phyloP scores from a whole-genome alignment of 768 basidiomycete species.

The Leccinum barrowsii region DNA sequence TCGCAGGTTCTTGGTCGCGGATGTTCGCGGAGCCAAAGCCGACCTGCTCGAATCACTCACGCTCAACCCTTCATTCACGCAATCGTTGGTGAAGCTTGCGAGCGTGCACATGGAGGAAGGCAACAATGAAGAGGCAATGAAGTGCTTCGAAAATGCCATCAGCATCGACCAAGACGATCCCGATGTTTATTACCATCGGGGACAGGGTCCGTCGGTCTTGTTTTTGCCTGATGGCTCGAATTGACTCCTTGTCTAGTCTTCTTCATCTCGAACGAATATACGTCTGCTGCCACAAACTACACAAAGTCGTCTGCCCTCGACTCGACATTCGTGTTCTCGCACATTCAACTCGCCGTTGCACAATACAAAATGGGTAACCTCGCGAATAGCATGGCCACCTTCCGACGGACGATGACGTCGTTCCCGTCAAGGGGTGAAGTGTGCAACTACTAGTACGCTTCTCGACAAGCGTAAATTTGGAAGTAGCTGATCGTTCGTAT shows the following conservation, averaged over 20 bases:
- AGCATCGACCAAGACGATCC: slow-evolving; percentile 79
- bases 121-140: slow-evolving; percentile 75
- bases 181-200: slow-evolving; percentile 98
- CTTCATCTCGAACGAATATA: slow-evolving; percentile 92
- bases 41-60: slow-evolving; percentile 78
- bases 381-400: slow-evolving; percentile 84
- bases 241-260: slow-evolving; percentile 49
- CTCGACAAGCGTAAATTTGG: background rate
- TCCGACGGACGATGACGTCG: slow-evolving; percentile 76
- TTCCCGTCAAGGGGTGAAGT: slow-evolving; percentile 90
- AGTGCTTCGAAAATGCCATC: slow-evolving; percentile 89
- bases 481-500: background rate
- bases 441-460: slow-evolving; percentile 87
- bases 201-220: slow-evolving; percentile 61
- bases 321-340: slow-evolving; percentile 87
- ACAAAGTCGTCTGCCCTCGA: slow-evolving; percentile 86
- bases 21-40: slow-evolving; percentile 75
- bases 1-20: slow-evolving; percentile 80
- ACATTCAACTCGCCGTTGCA: slow-evolving; percentile 96
- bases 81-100: slow-evolving; percentile 94
- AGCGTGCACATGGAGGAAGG: slow-evolving; percentile 97
- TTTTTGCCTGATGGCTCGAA: background rate
- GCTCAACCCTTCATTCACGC: slow-evolving; percentile 67
- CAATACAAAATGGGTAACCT: slow-evolving; percentile 87
- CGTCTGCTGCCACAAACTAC: slow-evolving; percentile 86